phyloP scores from a whole-genome alignment of 805 yeast species.

The Spathaspora boniae region DNA sequence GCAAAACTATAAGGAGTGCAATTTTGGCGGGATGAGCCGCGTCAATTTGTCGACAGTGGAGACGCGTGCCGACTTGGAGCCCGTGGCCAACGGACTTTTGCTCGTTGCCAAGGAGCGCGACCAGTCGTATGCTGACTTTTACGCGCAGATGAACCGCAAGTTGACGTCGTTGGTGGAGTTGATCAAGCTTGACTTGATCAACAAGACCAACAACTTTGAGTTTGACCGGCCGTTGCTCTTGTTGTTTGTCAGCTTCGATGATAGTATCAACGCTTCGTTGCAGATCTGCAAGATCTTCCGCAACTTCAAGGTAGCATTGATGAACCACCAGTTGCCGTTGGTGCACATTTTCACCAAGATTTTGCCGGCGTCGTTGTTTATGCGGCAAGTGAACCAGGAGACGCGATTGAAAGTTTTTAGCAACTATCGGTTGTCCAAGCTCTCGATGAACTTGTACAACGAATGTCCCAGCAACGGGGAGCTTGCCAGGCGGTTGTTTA shows the following conservation, averaged over 20 bases:
- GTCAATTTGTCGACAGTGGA: conserved; percentile 27
- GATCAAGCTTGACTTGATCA: conserved; percentile 36
- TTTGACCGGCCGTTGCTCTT: conserved; percentile 49
- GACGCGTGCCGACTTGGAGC: conserved; percentile 25
- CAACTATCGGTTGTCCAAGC: conserved; percentile 33
- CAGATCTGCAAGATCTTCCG: conserved; percentile 46
- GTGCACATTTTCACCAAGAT: conserved; percentile 37
- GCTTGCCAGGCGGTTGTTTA: conserved; percentile 16
- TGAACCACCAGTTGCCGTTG: conserved; percentile 38
- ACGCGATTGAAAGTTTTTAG: conserved; percentile 25
- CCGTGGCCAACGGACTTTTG: conserved; percentile 27
- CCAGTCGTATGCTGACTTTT: conserved; percentile 23
- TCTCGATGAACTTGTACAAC: conserved; percentile 58
- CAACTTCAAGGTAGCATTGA: conserved; percentile 38
- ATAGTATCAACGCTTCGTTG: conserved; percentile 41
- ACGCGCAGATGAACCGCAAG: conserved; percentile 26
- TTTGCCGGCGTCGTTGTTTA: conserved; percentile 26
- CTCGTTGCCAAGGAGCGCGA: conserved; percentile 19
- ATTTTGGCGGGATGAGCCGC: conserved; percentile 44
- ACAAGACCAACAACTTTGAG: conserved; percentile 38
- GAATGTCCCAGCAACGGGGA: conserved; percentile 41
- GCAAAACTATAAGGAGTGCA: conserved; percentile 45
- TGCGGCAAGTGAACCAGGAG: conserved; percentile 17
- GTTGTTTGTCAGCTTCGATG: conserved; percentile 46
- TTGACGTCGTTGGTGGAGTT: conserved; percentile 32